Evolutionary conservation across 1,284 basidiomycete genomes (phyloP).

Genomic region (Naganishia sp.): DNA sequence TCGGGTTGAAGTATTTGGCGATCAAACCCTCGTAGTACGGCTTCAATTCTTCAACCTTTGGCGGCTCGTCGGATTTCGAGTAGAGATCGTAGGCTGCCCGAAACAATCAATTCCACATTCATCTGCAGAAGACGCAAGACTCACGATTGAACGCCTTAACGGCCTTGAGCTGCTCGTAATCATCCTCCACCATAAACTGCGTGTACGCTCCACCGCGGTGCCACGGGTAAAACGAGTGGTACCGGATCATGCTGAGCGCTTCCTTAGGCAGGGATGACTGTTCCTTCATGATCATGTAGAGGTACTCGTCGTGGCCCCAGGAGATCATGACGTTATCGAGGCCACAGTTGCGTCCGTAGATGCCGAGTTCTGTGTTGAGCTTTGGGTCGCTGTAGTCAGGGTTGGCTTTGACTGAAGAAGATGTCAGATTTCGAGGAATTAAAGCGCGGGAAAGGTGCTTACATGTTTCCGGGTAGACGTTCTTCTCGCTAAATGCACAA

Average conservation of each 20-base stretch:
- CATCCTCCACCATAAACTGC: conserved; percentile 70
- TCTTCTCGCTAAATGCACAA: conserved; percentile 78
- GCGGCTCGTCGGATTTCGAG: conserved; percentile 76
- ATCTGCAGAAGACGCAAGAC: conserved; percentile 21
- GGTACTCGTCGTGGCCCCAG: conserved; percentile 82
- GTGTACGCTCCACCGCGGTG: conserved; percentile 79
- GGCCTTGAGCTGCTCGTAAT: conserved; percentile 45
- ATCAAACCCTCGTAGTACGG: conserved; percentile 82
- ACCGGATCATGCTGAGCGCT: conserved; percentile 86
- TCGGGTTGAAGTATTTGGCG: conserved; percentile 76
- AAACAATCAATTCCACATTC: background rate
- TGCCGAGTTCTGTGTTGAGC: conserved; percentile 77
- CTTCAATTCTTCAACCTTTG: conserved; percentile 64
- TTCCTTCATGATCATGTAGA: conserved; percentile 45
- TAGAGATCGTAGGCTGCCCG: conserved; percentile 76
- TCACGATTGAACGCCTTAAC: conserved; percentile 52
- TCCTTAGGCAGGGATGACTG: conserved; percentile 65
- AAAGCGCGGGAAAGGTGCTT: conserved; percentile 2
- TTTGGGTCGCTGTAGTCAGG: conserved; percentile 71
- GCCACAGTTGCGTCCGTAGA: conserved; percentile 81
- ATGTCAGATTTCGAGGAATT: background rate
- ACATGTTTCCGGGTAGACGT: conserved; percentile 79
- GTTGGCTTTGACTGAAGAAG: conserved; percentile 62
- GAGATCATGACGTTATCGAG: conserved; percentile 87
- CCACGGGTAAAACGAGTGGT: conserved; percentile 96